Conservation (phyloP, 2,329 filamentous ascomycete genomes). For the Botryotinia calthae region DNA sequence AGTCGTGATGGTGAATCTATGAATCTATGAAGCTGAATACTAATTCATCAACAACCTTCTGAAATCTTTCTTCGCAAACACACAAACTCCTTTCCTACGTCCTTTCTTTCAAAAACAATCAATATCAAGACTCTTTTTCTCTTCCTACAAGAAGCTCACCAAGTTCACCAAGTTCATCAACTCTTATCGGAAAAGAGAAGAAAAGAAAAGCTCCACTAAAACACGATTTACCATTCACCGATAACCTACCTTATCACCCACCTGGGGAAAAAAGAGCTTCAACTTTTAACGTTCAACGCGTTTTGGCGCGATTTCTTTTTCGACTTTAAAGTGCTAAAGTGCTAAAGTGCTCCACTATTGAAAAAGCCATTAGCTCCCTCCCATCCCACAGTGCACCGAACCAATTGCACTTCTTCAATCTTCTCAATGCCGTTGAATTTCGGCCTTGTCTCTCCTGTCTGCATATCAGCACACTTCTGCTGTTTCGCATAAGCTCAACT, state of each 20-base stretch:
- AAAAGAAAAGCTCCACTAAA: not conserved
- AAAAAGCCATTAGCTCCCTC: conserved; percentile 6
- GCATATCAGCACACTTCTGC: not conserved
- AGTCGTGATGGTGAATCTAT: too few species aligned
- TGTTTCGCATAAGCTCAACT: conserved; percentile 4
- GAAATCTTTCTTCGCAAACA: not conserved
- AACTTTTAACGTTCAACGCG: conserved; percentile 6
- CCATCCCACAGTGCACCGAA: not conserved
- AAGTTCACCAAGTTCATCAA: not conserved
- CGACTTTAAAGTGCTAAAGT: not conserved
- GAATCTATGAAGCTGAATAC: too few species aligned
- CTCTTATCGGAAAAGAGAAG: not conserved
- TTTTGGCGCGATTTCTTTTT: conserved; percentile 12
- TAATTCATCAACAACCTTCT: not conserved
- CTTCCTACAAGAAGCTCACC: not conserved
- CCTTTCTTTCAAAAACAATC: not conserved
- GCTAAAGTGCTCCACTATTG: conserved; percentile 11
- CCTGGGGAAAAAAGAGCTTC: not conserved
- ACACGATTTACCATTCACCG: not conserved
- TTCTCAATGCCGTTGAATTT: conserved; percentile 12
- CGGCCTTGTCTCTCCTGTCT: conserved; percentile 1
- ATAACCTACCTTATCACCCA: not conserved
- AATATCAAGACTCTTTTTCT: not conserved
- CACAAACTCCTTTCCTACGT: not conserved
- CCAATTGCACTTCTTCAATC: conserved; percentile 1